Conservation (phyloP, 2,329 filamentous ascomycete genomes). For the Cercospora citrullina region DNA sequence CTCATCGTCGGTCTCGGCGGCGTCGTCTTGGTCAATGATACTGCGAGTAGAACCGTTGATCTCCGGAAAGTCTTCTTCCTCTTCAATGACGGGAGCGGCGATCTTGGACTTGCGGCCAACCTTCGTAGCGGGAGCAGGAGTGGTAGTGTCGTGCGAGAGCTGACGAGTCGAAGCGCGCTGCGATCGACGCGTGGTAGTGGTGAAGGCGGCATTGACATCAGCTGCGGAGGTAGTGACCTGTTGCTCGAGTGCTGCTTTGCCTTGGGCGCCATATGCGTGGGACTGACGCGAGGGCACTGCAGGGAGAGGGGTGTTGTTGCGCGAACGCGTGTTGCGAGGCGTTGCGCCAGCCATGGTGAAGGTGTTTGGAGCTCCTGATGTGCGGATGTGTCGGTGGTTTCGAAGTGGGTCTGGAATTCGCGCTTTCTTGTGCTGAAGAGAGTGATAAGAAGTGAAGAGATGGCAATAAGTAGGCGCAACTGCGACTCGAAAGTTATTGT, state of each 20-base stretch:
- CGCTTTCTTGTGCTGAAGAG: neutral
- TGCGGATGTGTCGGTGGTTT: neutral
- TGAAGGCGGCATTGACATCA: slow-evolving; percentile 22
- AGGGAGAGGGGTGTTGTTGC: slow-evolving; percentile 20
- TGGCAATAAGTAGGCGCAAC: neutral
- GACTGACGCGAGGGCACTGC: slow-evolving; percentile 21
- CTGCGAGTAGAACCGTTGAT: slow-evolving; percentile 3
- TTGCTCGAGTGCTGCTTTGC: slow-evolving; percentile 20
- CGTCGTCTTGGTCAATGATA: neutral
- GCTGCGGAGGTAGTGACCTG: slow-evolving; percentile 19
- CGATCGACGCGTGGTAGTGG: slow-evolving; percentile 13
- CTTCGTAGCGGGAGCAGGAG: neutral
- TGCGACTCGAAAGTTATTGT: neutral
- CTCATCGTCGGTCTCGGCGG: slow-evolving; percentile 8
- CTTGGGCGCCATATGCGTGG: slow-evolving; percentile 25
- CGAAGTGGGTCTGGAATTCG: neutral
- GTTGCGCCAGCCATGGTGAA: slow-evolving; percentile 15
- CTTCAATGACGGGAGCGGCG: slow-evolving; percentile 7
- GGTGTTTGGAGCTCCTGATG: neutral
- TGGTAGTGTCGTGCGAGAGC: neutral
- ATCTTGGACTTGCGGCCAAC: neutral
- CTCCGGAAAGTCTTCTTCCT: slow-evolving; percentile 4
- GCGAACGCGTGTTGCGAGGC: slow-evolving; percentile 20
- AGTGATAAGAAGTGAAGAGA: neutral
- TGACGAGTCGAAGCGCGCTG: slow-evolving; percentile 13